Evolutionary conservation across 164 flowering plant species (phyloP).

Genomic region (Nelumbo lutea): DNA sequence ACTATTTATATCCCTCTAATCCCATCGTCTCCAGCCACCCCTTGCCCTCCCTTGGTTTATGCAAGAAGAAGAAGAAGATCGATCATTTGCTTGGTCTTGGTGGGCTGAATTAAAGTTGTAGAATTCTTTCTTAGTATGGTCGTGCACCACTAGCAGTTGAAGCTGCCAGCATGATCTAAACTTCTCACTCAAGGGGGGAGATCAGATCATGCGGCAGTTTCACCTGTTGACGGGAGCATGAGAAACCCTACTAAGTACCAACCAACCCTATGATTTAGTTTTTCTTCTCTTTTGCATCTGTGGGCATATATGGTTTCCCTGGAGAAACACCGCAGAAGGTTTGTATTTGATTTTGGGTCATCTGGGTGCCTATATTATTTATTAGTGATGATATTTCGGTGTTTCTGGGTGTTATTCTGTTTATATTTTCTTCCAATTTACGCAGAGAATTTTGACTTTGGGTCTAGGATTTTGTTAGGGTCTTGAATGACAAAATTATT

Average conservation of each 20-base stretch:
- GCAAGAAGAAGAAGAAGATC: not conserved
- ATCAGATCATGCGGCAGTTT: slow-evolving; percentile 78
- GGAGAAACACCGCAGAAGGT: slow-evolving; percentile 13
- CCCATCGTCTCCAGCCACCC: slow-evolving; percentile 4
- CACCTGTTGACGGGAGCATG: slow-evolving; percentile 54
- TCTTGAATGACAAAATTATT: slow-evolving; percentile 15
- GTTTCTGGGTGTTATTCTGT: not conserved
- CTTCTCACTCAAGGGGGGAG: slow-evolving; percentile 23
- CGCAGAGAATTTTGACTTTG: slow-evolving; percentile 9
- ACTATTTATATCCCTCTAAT: slow-evolving; percentile 28
- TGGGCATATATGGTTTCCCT: not conserved
- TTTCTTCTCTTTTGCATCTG: not conserved
- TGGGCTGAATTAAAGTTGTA: no score
- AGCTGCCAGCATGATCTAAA: slow-evolving; percentile 96
- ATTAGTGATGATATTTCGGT: not conserved
- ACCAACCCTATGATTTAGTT: not conserved
- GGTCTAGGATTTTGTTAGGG: slow-evolving; percentile 3
- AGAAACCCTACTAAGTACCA: slow-evolving; percentile 5
- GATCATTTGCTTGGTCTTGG: not conserved
- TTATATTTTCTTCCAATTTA: not conserved
- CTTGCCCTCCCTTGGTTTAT: slow-evolving; percentile 1
- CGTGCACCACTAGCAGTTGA: slow-evolving; percentile 55
- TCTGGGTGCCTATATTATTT: slow-evolving; percentile 4
- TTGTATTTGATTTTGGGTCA: slow-evolving; percentile 10
- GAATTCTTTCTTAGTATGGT: not conserved